Conservation (phyloP, 345 rosid species). For the Sapria himalayana region DNA sequence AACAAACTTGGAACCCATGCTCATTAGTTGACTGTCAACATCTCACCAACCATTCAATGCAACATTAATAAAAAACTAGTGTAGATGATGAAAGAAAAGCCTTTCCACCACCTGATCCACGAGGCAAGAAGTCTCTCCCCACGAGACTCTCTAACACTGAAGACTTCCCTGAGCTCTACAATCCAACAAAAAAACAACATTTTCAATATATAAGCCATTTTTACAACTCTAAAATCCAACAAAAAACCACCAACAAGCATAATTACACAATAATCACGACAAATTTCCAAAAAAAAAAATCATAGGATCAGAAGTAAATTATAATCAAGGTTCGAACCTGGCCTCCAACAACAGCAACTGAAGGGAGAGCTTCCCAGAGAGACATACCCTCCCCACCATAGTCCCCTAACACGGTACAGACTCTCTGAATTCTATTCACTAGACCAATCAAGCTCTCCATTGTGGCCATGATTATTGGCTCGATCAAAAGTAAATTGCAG, state of each 20-base stretch:
- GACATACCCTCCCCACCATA: conserved; percentile 99
- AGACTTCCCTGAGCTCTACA: conserved; percentile 89
- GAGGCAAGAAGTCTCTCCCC: conserved; percentile 92
- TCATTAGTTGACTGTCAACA: too few species aligned
- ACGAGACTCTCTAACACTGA: conserved; percentile 94
- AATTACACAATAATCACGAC: background rate
- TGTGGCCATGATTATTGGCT: conserved; percentile 50
- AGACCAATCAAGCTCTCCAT: conserved; percentile 91
- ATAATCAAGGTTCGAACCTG: conserved; percentile 28
- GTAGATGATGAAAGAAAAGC: background rate
- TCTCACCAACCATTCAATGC: conserved; percentile 1
- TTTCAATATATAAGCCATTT: background rate
- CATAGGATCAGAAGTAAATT: conserved; percentile 6
- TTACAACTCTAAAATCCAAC: conserved; percentile 5
- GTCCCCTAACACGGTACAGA: conserved; percentile 89
- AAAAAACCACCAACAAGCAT: conserved; percentile 3
- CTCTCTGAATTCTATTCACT: conserved; percentile 89
- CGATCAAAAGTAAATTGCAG: too few species aligned
- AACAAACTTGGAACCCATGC: too few species aligned
- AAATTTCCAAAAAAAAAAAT: background rate
- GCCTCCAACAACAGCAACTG: conserved; percentile 97
- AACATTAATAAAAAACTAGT: conserved; percentile 1
- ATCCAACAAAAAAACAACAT: background rate
- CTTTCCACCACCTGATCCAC: conserved; percentile 99
- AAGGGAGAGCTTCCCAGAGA: conserved; percentile 98